A percentile compares a stretch with the other conserved stretches of the same genome.
phyloP scores from a whole-genome alignment of 441 rosid genomes.

The Arabidopsis lyrata region DNA sequence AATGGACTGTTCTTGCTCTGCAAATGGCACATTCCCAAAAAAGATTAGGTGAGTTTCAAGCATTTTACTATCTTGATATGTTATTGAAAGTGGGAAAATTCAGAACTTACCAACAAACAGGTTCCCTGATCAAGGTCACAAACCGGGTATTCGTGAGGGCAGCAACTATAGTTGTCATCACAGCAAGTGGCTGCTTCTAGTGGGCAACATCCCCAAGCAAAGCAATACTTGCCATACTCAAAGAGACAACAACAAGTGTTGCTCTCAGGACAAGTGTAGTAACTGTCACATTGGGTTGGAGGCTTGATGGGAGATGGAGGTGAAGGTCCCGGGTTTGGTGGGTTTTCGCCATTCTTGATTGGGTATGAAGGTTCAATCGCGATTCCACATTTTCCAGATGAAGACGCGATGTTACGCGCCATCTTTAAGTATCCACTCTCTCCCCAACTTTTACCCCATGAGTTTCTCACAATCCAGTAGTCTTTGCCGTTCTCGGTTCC shows the following conservation, averaged over 20 bases:
- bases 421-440: slow-evolving; percentile 77
- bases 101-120: slow-evolving; percentile 67
- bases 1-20: slow-evolving; percentile 89
- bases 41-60: slow-evolving; percentile 14
- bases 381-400: slow-evolving; percentile 83
- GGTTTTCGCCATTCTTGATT: slow-evolving; percentile 71
- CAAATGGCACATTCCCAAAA: slow-evolving; percentile 19
- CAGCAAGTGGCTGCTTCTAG: slow-evolving; percentile 90
- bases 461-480: slow-evolving; percentile 84
- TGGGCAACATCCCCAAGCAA: slow-evolving; percentile 96
- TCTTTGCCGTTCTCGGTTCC: slow-evolving; percentile 73
- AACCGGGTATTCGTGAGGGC: slow-evolving; percentile 87
- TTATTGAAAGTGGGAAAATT: slow-evolving; percentile 3
- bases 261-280: slow-evolving; percentile 71
- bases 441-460: slow-evolving; percentile 91
- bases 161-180: slow-evolving; percentile 83
- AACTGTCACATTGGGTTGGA: slow-evolving; percentile 76
- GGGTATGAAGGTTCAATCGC: slow-evolving; percentile 90
- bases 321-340: slow-evolving; percentile 95
- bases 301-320: slow-evolving; percentile 88
- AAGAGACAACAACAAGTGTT: slow-evolving; percentile 86
- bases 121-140: slow-evolving; percentile 72
- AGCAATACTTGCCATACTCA: slow-evolving; percentile 64
- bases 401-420: slow-evolving; percentile 55
- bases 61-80: background rate